Percentiles rank a stretch among this genome's conserved stretches.
Evolutionary conservation across 2,329 filamentous ascomycete species (phyloP).

Genomic region (Diaporthe amygdali): DNA sequence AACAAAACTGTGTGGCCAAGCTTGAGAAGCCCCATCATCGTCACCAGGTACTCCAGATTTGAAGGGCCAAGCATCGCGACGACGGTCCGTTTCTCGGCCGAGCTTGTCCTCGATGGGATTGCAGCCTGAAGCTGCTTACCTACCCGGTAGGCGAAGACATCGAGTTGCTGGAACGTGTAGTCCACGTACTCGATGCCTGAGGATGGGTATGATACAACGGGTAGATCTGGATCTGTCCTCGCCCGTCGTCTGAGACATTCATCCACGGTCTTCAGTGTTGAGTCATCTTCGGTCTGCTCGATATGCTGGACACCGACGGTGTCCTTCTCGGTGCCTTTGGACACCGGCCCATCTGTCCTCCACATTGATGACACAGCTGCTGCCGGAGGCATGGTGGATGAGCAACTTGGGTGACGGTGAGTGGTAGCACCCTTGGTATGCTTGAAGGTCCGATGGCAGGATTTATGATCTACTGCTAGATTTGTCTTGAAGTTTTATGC

Average conservation of each 20-base stretch:
- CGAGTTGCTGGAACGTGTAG: constrained; percentile 51
- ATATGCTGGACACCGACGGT: not conserved
- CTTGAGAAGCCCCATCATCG: constrained; percentile 57
- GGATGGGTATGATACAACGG: constrained; percentile 49
- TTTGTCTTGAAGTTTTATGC: not conserved
- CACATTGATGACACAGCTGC: not conserved
- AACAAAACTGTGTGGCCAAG: constrained; percentile 55
- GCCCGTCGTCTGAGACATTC: constrained; percentile 44
- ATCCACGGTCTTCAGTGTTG: constrained; percentile 38
- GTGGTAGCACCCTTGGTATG: not conserved
- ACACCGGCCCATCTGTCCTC: not conserved
- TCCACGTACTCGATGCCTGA: constrained; percentile 49
- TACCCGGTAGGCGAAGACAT: constrained; percentile 41
- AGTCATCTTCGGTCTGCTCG: constrained; percentile 17
- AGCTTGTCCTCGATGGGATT: constrained; percentile 24
- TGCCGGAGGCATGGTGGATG: not conserved
- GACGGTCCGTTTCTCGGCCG: constrained; percentile 35
- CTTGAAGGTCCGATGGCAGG: not conserved
- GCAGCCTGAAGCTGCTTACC: constrained; percentile 29
- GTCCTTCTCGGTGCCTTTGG: not conserved
- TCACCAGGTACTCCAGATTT: constrained; percentile 59
- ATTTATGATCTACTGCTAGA: not conserved
- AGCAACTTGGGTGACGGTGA: not conserved
- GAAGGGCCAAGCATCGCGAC: constrained; percentile 58
- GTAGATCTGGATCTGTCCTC: constrained; percentile 37